Base-by-base conservation (phyloP, 768 basidiomycete genomes). In the Austroboletus eburneus region DNA sequence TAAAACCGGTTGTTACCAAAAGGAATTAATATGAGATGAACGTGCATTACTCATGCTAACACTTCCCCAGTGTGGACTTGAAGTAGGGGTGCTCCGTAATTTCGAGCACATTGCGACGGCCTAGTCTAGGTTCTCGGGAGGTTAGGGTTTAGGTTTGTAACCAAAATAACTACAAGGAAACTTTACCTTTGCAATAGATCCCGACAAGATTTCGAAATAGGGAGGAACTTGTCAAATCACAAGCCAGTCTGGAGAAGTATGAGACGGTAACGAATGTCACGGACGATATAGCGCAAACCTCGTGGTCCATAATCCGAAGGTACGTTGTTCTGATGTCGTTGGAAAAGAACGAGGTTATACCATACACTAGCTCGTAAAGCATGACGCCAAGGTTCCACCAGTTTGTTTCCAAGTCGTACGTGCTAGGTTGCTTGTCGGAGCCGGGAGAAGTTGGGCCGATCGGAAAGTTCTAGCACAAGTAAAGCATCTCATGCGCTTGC, bases 351-450 rank as follows among this genome's bases (percentile, higher is more conserved):
- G 95, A 94, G 0, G 91, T 80, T 17, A 80, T 68, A 2, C 94
- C 94, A 57, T 83, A 88, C 1, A 76, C 74, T 74, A 96, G 79
- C 67, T 96, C 94, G 55, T 91, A 97, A 39, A 94, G 53, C 80
- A 93, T 89, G 3, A 86, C 87, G 3, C 94, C 94, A 23, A 91
- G 72, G 61, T 91, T 91, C 94, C 95, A 98, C 89, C 91, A 94
- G 59, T 98, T 94, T 0, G 90, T 88, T 62, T 92, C 89, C n/a
- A 76, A 69, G 10, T 89, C 91, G 60, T 94, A 96, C 9, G 81
- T 81, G 8, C 57, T 58, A 9, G 45, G 39, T 12, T 55, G 55
- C 40, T 73, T 58, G 18, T 55, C 50, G 9, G 55, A 51, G 7
- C 56, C 46, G 18, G 50, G 30, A 17, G 49, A 52, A 7, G 39